Percentiles rank a stretch among this genome's conserved stretches.
These are phyloP conservation scores for Epichloe aotearoae DNA, from an alignment of 2,329 filamentous ascomycete genomes.

Conservation along the genomic window DNA sequence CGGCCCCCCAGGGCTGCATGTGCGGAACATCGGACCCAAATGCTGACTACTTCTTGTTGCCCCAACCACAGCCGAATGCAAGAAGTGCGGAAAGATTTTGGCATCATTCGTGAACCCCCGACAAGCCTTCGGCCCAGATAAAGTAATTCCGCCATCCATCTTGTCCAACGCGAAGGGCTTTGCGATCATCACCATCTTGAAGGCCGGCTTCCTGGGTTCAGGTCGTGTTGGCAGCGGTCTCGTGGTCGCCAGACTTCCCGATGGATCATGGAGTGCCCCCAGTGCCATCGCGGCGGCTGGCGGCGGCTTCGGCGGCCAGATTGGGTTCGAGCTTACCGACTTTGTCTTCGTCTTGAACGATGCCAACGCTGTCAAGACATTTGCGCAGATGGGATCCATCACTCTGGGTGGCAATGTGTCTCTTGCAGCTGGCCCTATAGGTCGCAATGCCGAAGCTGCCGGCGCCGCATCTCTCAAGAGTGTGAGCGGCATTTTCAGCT, in stretches of 20 bases:
- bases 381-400: conserved; percentile 81
- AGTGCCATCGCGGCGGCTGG: conserved; percentile 70
- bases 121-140: conserved; percentile 90
- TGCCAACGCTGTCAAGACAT: conserved; percentile 74
- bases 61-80: conserved; percentile 67
- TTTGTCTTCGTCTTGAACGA: conserved; percentile 99
- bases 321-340: conserved; percentile 77
- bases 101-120: conserved; percentile 87
- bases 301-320: conserved; percentile 73
- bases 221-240: conserved; percentile 71
- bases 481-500: conserved; percentile 87
- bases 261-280: conserved; percentile 71
- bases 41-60: conserved; percentile 3
- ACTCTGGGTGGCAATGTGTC: conserved; percentile 95
- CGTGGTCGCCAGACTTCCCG: conserved; percentile 64
- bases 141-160: conserved; percentile 85
- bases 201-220: conserved; percentile 75
- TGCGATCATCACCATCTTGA: conserved; percentile 74
- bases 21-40: neutral
- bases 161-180: conserved; percentile 87
- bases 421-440: conserved; percentile 84
- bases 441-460: conserved; percentile 89
- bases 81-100: conserved; percentile 92
- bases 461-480: conserved; percentile 83
- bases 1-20: neutral